Base-by-base conservation (phyloP, 768 basidiomycete species). In the Rhodotorula toruloides region DNA sequence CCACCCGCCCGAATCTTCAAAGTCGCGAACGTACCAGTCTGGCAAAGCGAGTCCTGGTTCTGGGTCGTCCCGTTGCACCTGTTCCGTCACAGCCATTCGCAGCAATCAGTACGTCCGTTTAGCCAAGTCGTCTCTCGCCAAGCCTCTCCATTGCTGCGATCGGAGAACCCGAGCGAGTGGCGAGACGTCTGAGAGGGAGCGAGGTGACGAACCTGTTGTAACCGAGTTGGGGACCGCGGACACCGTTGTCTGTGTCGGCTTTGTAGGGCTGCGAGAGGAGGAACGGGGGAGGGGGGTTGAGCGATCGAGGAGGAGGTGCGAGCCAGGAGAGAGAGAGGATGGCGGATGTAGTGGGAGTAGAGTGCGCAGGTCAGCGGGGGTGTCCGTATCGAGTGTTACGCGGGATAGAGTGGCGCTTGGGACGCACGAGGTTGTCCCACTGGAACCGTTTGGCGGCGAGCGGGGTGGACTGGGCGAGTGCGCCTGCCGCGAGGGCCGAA, bases 211-310 rank as follows among this genome's bases (percentile, higher is more conserved):
- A 58, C 60, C 54, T 36, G 66, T 67, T 67, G 61, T 58, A 62
- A 22, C 87, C 87, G 27, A 73, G 72, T 74, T 88, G 87, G 21
- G 78, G 72, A 21, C 86, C 86, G 61, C 87, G 84, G 32, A 75
- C 73, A 49, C 78, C 77, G 19, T 75, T 55, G 66, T 77, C 77
- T 48, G 80, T 75, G 54, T 83, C 81, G 44, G 79, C 83, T 76
- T 84, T 79, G 73, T 82, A 81, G 4, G 84, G 84, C 83, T 84
- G 55, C 16, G n/a, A 36, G 7, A n/a, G 17, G 22, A n/a, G 17
- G 29, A 56, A 44, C 22, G 25, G 47, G 4, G 50, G 11, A 36
- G 37, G 48, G 7, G 12, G 13, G 37, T 4, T 17, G 40, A n/a
- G 8, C 25, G 12, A 9, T 29, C 31, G 47, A 4, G 50, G 11